phyloP scores from a whole-genome alignment of 352 stramenopile species.

The Globisporangium barbulae region DNA sequence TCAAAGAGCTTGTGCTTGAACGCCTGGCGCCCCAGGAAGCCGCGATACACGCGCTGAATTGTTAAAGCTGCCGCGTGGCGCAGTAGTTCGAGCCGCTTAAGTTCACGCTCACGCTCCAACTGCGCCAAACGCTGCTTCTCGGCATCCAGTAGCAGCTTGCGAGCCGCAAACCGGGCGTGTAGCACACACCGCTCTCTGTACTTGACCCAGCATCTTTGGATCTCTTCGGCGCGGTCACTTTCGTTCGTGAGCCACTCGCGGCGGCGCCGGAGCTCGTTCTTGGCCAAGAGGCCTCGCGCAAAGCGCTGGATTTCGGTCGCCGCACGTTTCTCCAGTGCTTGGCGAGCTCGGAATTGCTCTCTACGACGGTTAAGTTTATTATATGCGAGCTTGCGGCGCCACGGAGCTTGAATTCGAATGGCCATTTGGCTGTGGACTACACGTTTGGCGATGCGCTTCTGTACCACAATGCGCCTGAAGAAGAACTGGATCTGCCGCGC shows the following conservation, averaged over 20 bases:
- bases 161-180: constrained; percentile 22
- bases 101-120: constrained; percentile 24
- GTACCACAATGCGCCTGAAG: constrained; percentile 35
- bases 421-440: constrained; percentile 23
- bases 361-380: constrained; percentile 19
- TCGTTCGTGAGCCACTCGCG: constrained; percentile 23
- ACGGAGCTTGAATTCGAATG: constrained; percentile 33
- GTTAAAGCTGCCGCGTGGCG: constrained; percentile 21
- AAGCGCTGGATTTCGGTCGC: constrained; percentile 28
- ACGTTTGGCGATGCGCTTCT: constrained; percentile 24
- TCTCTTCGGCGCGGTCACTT: constrained; percentile 5
- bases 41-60: constrained; percentile 41
- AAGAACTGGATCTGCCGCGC: constrained; percentile 50
- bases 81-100: constrained; percentile 7
- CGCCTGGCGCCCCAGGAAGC: constrained; percentile 28
- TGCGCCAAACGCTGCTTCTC: constrained; percentile 21
- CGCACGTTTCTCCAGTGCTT: constrained; percentile 20
- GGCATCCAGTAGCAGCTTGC: constrained; percentile 27
- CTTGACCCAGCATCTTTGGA: constrained; percentile 30
- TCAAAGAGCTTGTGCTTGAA: constrained; percentile 18
- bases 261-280: constrained; percentile 4
- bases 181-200: constrained; percentile 17
- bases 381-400: constrained; percentile 26
- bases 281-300: constrained; percentile 26
- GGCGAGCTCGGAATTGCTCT: constrained; percentile 1